These are phyloP conservation scores for Colletotrichum lentis DNA, from an alignment of 2,329 filamentous ascomycete species.

Conservation along the genomic window DNA sequence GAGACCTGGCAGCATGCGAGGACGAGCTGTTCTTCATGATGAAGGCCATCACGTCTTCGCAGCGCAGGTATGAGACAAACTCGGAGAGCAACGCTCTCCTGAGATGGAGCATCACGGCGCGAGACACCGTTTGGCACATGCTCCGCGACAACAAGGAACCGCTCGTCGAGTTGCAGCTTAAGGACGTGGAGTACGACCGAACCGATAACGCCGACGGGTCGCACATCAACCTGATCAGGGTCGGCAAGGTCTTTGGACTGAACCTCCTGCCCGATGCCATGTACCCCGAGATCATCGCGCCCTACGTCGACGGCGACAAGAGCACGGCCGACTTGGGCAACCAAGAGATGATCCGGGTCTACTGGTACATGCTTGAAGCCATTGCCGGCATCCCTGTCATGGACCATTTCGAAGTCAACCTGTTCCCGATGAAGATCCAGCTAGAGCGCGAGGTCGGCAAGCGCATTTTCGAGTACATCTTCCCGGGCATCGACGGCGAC, in stretches of 20 bases:
- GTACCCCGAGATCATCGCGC: constrained; percentile 95
- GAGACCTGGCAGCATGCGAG: constrained; percentile 87
- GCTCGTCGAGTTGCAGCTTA: constrained; percentile 90
- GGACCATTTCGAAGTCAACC: constrained; percentile 93
- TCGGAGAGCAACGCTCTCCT: constrained; percentile 80
- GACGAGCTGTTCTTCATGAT: constrained; percentile 99
- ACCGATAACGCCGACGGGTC: constrained; percentile 98
- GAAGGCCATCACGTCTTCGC: constrained; percentile 98
- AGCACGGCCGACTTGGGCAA: constrained; percentile 62
- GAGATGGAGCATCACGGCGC: constrained; percentile 91
- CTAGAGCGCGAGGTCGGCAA: constrained; percentile 92
- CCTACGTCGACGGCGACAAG: constrained; percentile 77
- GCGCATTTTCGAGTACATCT: constrained; percentile 95
- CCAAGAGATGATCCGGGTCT: constrained; percentile 87
- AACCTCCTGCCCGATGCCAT: constrained; percentile 90
- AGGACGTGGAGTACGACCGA: constrained; percentile 90
- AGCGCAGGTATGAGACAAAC: constrained; percentile 80
- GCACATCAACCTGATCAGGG: constrained; percentile 89
- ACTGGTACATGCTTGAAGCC: constrained; percentile 98
- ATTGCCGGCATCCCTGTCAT: constrained; percentile 97
- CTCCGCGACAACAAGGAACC: constrained; percentile 87
- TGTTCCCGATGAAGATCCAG: constrained; percentile 93
- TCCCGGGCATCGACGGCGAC: constrained; percentile 79
- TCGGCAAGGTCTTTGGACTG: constrained; percentile 85
- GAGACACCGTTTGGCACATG: constrained; percentile 97